Percentiles rank a stretch among this genome's conserved stretches.
Conservation (phyloP, 495 filamentous ascomycete species). For the Neurospora sp. region DNA sequence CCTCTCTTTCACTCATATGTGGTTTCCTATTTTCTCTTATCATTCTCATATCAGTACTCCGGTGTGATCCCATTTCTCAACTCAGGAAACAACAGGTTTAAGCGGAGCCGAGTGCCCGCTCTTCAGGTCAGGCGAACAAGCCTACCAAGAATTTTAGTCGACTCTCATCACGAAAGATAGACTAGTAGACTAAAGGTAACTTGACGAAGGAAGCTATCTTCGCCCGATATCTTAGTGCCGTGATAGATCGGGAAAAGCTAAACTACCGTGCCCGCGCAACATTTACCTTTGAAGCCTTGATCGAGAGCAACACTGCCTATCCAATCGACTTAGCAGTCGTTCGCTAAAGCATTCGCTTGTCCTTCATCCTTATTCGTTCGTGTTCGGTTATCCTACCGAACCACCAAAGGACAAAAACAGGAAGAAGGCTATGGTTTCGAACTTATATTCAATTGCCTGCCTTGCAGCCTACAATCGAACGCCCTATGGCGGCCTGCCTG, state of each 20-base stretch:
- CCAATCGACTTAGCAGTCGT: not conserved
- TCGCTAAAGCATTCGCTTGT: not conserved
- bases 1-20: not conserved
- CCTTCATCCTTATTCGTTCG: not conserved
- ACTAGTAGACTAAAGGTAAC: not conserved
- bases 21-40: not conserved
- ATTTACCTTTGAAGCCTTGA: not conserved
- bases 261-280: not conserved
- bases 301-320: not conserved
- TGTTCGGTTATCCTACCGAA: not conserved
- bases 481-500: not conserved
- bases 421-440: not conserved
- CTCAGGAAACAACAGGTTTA: not conserved
- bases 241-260: not conserved
- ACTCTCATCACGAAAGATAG: not conserved
- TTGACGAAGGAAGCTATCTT: not conserved
- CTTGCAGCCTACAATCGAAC: not conserved
- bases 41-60: not conserved
- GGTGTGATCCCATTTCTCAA: not conserved
- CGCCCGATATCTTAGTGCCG: not conserved
- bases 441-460: not conserved
- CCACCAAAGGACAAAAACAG: not conserved
- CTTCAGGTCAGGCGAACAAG: not conserved
- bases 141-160: not conserved
- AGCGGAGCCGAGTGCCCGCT: not conserved